Evolutionary conservation across 2,329 filamentous ascomycete species (phyloP), one percentile per base, ranked within the genome.

Genomic region (Neopestalotiopsis rosae): DNA sequence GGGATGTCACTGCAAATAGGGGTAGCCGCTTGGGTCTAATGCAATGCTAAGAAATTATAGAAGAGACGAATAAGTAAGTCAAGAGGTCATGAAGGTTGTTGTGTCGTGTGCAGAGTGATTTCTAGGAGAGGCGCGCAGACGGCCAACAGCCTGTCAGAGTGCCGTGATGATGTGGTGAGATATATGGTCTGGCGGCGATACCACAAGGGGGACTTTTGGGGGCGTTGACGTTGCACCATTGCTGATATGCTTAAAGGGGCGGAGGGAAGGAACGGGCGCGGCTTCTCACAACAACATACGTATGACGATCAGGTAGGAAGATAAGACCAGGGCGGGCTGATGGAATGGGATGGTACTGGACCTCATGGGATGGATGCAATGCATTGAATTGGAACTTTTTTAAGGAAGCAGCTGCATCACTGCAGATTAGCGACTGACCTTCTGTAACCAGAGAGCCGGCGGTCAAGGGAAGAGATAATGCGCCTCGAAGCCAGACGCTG

Each of bases 381-480:
- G 34, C 34, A 38, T 38, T 38, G 34, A 38, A 38, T 38, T 7
- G 34, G 34, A 38, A 28, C 24, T 28, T 10, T 38, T 10, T 20
- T 28, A 40, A 49, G 40, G 40, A 65, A 34, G 59, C 30, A 62
- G 32, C 30, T 40, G 59, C 59, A 34, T 38, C 59, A 20, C 49
- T 66, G 63, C 63, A 56, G 32, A 28, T 14, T 66, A 42, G 34
- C 42, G 28, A 57, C 63, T 28, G 40, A 66, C 63, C 63, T 66
- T 45, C 42, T 66, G 63, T 28, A 20, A 57, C n/a, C 28, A 65
- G 61, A 28, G 38, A 49, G 63, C 63, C 63, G 49, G 45, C 63
- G 63, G 49, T 66, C 63, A 56, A 38, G 52, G 30, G n/a, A 45
- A 64, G 32, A 66, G 63, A 66, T 57, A 32, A 66, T 66, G 63